Evolutionary conservation across 345 rosid species (phyloP).

Genomic region (Populus ilicifolia): DNA sequence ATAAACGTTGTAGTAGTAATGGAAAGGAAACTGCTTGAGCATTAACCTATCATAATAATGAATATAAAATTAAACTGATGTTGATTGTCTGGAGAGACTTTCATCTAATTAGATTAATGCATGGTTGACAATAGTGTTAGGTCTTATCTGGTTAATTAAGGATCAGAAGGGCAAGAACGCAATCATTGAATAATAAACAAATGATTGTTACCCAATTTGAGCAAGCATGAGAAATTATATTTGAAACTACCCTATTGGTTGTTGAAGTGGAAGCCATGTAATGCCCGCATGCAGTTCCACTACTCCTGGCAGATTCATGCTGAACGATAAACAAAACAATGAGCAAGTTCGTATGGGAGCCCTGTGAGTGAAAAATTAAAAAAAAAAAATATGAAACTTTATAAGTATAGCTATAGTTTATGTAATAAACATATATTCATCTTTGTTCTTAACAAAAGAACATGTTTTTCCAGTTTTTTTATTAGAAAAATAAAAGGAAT

Average conservation of each 20-base stretch:
- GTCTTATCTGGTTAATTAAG: constrained; percentile 15
- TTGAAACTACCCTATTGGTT: neutral
- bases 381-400: too few relatives aligned
- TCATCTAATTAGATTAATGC: neutral
- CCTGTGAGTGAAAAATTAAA: neutral
- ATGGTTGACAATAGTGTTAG: constrained; percentile 2
- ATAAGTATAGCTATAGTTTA: too few relatives aligned
- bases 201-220: neutral
- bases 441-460: too few relatives aligned
- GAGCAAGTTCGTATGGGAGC: neutral
- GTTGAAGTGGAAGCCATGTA: neutral
- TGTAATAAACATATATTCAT: too few relatives aligned
- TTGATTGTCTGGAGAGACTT: neutral
- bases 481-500: too few relatives aligned
- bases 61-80: neutral
- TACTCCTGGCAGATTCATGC: too few relatives aligned
- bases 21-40: neutral
- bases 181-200: constrained; percentile 10
- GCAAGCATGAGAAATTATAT: neutral
- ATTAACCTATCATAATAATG: neutral
- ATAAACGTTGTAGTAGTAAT: neutral
- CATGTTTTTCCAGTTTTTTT: too few relatives aligned
- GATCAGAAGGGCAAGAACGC: neutral
- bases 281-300: too few relatives aligned
- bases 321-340: neutral